Evolutionary conservation across 1,284 basidiomycete species (phyloP).

Genomic region (Leucoagaricus sp.): DNA sequence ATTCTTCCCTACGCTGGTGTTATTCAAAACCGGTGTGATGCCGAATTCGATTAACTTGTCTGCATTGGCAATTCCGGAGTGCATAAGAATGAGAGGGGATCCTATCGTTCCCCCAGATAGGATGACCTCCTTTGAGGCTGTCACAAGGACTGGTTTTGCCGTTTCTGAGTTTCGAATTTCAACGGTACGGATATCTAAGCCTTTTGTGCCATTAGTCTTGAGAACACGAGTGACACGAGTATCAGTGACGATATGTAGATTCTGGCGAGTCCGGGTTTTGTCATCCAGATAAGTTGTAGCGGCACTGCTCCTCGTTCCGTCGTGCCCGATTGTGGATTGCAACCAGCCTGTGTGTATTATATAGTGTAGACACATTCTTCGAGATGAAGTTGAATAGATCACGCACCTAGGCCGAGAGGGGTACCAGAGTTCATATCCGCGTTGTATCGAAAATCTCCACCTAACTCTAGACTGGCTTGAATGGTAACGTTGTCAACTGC

Average conservation of each 20-base stretch:
- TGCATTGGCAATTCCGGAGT: conserved; percentile 24
- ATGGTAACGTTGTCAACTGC: conserved; percentile 24
- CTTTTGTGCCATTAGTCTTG: background rate
- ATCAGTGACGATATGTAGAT: conserved; percentile 5
- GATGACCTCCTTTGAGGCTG: conserved; percentile 25
- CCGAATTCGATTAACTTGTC: conserved; percentile 21
- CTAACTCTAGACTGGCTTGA: conserved; percentile 17
- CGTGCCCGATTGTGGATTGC: conserved; percentile 12
- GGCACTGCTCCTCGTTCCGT: conserved; percentile 6
- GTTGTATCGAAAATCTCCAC: conserved; percentile 29
- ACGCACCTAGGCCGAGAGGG: conserved; percentile 28
- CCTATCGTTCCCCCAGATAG: conserved; percentile 25
- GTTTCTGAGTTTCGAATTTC: background rate
- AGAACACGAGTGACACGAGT: conserved; percentile 5
- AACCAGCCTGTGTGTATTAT: conserved; percentile 11
- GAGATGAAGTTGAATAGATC: background rate
- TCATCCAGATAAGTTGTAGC: conserved; percentile 7
- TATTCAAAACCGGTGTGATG: conserved; percentile 28
- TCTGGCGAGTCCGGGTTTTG: background rate
- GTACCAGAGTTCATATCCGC: conserved; percentile 36
- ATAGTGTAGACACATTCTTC: background rate
- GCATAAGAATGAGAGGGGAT: conserved; percentile 25
- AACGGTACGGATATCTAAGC: background rate
- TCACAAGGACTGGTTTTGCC: conserved; percentile 9
- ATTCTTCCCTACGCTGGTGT: conserved; percentile 46